Conservation (phyloP, 768 basidiomycete species). For the Chalciporus sphaerocephalus region DNA sequence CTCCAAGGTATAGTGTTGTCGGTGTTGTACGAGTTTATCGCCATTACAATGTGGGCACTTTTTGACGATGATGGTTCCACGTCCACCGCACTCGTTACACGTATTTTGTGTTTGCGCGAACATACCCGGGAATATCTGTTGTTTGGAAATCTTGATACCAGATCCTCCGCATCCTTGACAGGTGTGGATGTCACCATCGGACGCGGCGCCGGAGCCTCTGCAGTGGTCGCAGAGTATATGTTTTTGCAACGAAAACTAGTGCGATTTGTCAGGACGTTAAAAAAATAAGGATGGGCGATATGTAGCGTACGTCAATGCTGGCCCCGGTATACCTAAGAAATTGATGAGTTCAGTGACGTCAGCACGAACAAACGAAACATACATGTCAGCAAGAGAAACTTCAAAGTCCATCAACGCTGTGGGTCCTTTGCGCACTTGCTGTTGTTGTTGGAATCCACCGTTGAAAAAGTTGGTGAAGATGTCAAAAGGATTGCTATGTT, state of each 20-base stretch:
- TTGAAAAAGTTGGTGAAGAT: conserved; percentile 93
- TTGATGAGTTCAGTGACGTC: conserved; percentile 3
- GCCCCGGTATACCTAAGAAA: conserved; percentile 70
- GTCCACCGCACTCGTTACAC: conserved; percentile 81
- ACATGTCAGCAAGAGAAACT: conserved; percentile 83
- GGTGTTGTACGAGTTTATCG: conserved; percentile 75
- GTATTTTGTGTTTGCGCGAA: conserved; percentile 82
- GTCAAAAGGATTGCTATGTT: conserved; percentile 85
- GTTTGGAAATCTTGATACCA: conserved; percentile 80
- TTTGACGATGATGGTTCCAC: conserved; percentile 72
- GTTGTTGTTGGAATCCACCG: conserved; percentile 49
- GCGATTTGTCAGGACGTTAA: conserved; percentile 1
- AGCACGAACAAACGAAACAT: conserved; percentile 22
- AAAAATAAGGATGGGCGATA: neutral
- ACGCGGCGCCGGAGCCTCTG: conserved; percentile 90
- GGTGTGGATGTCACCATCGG: conserved; percentile 81
- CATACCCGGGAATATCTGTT: conserved; percentile 97
- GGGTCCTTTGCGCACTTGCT: conserved; percentile 71
- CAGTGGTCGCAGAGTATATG: conserved; percentile 95
- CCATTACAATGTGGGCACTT: conserved; percentile 81
- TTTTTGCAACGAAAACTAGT: conserved; percentile 88
- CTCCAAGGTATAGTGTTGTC: conserved; percentile 80
- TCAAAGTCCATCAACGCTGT: conserved; percentile 80
- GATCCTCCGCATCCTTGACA: conserved; percentile 81
- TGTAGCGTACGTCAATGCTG: conserved; percentile 69